Conservation (phyloP, 768 basidiomycete species). For the Lyophyllum decastes region DNA sequence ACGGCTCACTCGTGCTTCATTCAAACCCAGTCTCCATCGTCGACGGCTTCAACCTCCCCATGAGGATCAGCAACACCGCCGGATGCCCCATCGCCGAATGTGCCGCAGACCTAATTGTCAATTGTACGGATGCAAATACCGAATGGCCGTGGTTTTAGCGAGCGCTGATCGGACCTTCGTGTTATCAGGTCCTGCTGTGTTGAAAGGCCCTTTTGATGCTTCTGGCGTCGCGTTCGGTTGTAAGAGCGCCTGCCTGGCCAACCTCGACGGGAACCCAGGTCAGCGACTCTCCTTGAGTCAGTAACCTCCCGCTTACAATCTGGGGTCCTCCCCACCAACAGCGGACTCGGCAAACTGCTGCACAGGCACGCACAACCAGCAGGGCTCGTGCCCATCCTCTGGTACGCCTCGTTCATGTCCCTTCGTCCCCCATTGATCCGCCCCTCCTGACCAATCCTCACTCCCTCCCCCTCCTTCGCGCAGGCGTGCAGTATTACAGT, state of each 20-base stretch:
- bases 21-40: constrained; percentile 47
- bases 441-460: no score
- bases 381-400: constrained; percentile 34
- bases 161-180: no score
- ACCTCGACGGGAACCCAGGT: constrained; percentile 31
- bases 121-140: constrained; percentile 39
- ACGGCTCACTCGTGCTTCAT: neutral
- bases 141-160: no score
- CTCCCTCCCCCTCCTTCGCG: neutral
- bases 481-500: constrained; percentile 25
- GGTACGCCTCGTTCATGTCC: constrained; percentile 20
- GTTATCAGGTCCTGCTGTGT: constrained; percentile 9
- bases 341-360: constrained; percentile 40
- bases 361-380: constrained; percentile 31
- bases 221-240: constrained; percentile 52
- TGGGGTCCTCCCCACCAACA: neutral
- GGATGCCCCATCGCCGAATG: constrained; percentile 49
- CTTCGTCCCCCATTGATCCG: no score
- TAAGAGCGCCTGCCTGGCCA: constrained; percentile 48
- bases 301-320: neutral
- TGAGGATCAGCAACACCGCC: constrained; percentile 47
- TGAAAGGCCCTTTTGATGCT: constrained; percentile 49
- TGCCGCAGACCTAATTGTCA: constrained; percentile 49
- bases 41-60: constrained; percentile 57
- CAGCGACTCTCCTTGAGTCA: constrained; percentile 3